Conservation (phyloP, 2,329 filamentous ascomycete genomes). For the Penicillium oxalicum region DNA sequence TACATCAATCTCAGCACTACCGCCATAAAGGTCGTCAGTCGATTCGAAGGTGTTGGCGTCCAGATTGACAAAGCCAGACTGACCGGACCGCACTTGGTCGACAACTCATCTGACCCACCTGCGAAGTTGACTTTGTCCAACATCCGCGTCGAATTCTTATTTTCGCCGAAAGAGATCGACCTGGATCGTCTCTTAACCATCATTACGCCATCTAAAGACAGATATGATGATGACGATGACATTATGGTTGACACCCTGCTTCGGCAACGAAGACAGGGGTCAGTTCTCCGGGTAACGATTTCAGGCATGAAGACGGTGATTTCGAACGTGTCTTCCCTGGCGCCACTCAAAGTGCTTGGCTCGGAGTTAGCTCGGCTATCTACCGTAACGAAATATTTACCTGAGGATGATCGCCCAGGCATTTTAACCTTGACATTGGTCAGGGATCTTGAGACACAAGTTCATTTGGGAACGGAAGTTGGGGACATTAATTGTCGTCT, state of each 20-base stretch:
- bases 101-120: slow-evolving; percentile 46
- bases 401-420: slow-evolving; percentile 89
- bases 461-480: slow-evolving; percentile 63
- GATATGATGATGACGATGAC: slow-evolving; percentile 83
- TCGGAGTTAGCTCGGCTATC: slow-evolving; percentile 77
- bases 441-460: slow-evolving; percentile 54
- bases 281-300: slow-evolving; percentile 66
- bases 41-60: slow-evolving; percentile 65
- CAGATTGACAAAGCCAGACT: slow-evolving; percentile 71
- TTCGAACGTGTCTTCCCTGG: slow-evolving; percentile 58
- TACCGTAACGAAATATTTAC: slow-evolving; percentile 86
- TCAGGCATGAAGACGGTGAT: slow-evolving; percentile 59
- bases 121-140: slow-evolving; percentile 59
- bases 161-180: slow-evolving; percentile 69
- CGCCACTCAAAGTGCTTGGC: slow-evolving; percentile 62
- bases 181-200: slow-evolving; percentile 75
- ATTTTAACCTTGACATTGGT: slow-evolving; percentile 68
- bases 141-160: slow-evolving; percentile 66
- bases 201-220: slow-evolving; percentile 85
- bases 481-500: slow-evolving; percentile 58
- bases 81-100: slow-evolving; percentile 60
- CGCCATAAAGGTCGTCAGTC: slow-evolving; percentile 72
- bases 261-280: slow-evolving; percentile 77
- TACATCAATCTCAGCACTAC: slow-evolving; percentile 69
- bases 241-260: slow-evolving; percentile 90